Base-by-base conservation (phyloP, 192 early-diverging fungal species). In the Coemansia aciculifera region DNA sequence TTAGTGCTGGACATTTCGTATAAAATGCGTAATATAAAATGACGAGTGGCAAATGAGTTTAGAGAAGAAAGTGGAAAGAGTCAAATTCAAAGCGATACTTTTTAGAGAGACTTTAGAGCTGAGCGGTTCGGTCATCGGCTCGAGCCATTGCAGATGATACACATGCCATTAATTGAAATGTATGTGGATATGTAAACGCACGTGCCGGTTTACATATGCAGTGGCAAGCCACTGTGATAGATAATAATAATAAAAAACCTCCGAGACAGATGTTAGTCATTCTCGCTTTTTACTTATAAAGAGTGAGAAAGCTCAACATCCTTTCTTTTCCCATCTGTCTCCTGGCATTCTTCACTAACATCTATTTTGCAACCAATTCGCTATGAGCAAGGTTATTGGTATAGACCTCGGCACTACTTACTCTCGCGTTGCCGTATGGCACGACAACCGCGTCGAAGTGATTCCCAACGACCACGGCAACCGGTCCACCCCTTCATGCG, bases 391-490 rank as follows among this genome's bases (percentile, higher is more conserved):
- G 63, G 77, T 78, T 67, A 66, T 89, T 70, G 88, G 88, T 72
- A 89, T 89, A 67, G 88, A 89, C 75, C 65, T 85, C 54, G 84
- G 84, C 37, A 85, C 84, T 63, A 84, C 85, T 65, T 83, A 86
- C 77, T 85, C 85, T 19, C 85, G 85, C 74, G 85, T 87, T 34
- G 85, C 73, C 34, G 88, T 92, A 61, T 89, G 87, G 86, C 85
- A 91, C 72, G 87, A 88, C 70, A 88, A 88, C 67, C 85, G 88
- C 62, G 95, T 95, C 66, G 94, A 96, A 81, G 94, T 98, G 73
- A 95, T 98, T 79, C 92, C 94, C 86, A 99, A 99, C 87, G 95
- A 96, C 85, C 95, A 99, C 86, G 95, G 97, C 83, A 95, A 96
- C 90, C 92, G 97, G 68, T 97, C 92, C 67, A 99, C 95, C 56